Evolutionary conservation across 2,329 filamentous ascomycete species (phyloP).

Genomic region (Amylocarpus encephaloides): DNA sequence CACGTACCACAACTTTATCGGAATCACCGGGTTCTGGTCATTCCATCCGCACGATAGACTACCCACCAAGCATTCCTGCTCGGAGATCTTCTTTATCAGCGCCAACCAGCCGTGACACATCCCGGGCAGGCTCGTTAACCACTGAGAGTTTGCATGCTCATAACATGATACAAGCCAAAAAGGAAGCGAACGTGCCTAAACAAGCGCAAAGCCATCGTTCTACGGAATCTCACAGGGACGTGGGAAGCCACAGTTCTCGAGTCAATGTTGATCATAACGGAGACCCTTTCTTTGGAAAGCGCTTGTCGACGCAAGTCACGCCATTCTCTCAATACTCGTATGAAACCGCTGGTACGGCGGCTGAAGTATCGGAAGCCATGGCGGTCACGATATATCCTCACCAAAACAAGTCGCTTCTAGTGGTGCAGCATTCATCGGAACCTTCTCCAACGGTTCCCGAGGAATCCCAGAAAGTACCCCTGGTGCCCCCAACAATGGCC

Average conservation of each 20-base stretch:
- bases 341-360: slow-evolving; percentile 51
- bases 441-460: slow-evolving; percentile 11
- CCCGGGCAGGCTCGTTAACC: slow-evolving; percentile 49
- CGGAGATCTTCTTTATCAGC: slow-evolving; percentile 57
- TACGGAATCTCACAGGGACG: slow-evolving; percentile 15
- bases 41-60: slow-evolving; percentile 50
- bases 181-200: slow-evolving; percentile 6
- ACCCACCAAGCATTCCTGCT: slow-evolving; percentile 49
- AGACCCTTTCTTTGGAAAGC: slow-evolving; percentile 47
- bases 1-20: slow-evolving; percentile 24
- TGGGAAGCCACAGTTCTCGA: slow-evolving; percentile 12
- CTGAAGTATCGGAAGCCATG: slow-evolving; percentile 56
- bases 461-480: slow-evolving; percentile 12
- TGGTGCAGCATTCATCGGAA: slow-evolving; percentile 38
- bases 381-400: slow-evolving; percentile 58
- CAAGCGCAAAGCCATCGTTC: slow-evolving; percentile 5
- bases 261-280: slow-evolving; percentile 44
- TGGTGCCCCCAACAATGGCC: slow-evolving; percentile 15
- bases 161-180: slow-evolving; percentile 33
- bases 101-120: slow-evolving; percentile 52
- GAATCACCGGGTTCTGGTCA: slow-evolving; percentile 27
- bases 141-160: slow-evolving; percentile 53
- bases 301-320: slow-evolving; percentile 50
- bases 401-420: slow-evolving; percentile 56
- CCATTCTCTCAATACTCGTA: slow-evolving; percentile 57